Percentiles rank a stretch among this genome's conserved stretches.
Evolutionary conservation across 208 protist genomes (phyloP).

Genomic region (Polymyxa betae): DNA sequence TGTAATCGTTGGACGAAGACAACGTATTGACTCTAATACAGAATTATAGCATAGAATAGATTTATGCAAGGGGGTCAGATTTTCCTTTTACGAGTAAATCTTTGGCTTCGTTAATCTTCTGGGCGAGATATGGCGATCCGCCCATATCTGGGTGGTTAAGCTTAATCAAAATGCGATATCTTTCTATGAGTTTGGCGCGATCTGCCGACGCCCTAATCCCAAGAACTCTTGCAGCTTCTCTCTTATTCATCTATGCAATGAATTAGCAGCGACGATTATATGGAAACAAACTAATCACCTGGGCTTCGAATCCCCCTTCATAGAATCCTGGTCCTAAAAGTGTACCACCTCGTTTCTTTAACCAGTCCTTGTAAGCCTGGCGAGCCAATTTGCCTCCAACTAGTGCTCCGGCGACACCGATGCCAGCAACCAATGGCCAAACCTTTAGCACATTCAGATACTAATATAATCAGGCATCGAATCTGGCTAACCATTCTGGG

Average conservation of each 20-base stretch:
- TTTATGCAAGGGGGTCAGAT: not conserved
- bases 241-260: slow-evolving; percentile 39
- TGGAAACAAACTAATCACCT: not conserved
- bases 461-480: not conserved
- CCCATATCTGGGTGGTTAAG: slow-evolving; percentile 48
- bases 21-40: not conserved
- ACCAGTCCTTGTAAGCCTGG: not conserved
- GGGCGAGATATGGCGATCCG: slow-evolving; percentile 44
- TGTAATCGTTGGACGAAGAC: not conserved
- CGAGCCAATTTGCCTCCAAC: slow-evolving; percentile 19
- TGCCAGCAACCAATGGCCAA: not conserved
- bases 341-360: not conserved
- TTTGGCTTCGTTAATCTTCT: slow-evolving; percentile 58
- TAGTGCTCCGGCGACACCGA: slow-evolving; percentile 23
- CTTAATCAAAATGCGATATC: slow-evolving; percentile 40
- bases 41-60: not conserved
- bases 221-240: slow-evolving; percentile 49
- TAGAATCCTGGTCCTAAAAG: not conserved
- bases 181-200: slow-evolving; percentile 38
- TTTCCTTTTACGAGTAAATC: slow-evolving; percentile 46
- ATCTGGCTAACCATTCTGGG: not conserved
- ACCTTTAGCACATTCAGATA: not conserved
- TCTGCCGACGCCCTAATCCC: slow-evolving; percentile 8
- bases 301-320: slow-evolving; percentile 30
- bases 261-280: not conserved